phyloP scores from a whole-genome alignment of 768 basidiomycete genomes.

The Trametes cubensis region DNA sequence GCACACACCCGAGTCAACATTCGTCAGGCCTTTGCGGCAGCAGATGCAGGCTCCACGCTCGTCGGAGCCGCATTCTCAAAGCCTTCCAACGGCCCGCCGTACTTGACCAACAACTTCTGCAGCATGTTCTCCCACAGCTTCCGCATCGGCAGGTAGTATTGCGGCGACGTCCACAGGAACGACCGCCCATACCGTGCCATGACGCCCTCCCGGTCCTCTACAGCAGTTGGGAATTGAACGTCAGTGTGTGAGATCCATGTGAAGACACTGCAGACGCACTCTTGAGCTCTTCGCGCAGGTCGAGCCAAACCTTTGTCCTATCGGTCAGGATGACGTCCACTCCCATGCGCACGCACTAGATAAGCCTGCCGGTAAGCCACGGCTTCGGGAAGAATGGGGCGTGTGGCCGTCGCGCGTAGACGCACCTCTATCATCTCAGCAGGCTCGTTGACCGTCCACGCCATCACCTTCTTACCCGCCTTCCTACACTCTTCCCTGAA shows the following conservation, averaged over 20 bases:
- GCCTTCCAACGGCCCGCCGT: slow-evolving; percentile 17
- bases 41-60: slow-evolving; percentile 1
- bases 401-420: slow-evolving; percentile 6
- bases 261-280: slow-evolving; percentile 41
- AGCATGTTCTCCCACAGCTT: slow-evolving; percentile 10
- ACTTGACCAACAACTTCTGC: slow-evolving; percentile 5
- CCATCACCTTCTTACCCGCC: slow-evolving; percentile 83
- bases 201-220: slow-evolving; percentile 66
- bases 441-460: slow-evolving; percentile 93
- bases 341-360: slow-evolving; percentile 71
- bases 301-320: slow-evolving; percentile 67
- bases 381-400: neutral
- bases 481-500: slow-evolving; percentile 77
- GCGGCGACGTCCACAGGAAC: slow-evolving; percentile 70
- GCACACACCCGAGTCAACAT: neutral
- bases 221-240: neutral
- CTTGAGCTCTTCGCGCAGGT: slow-evolving; percentile 58
- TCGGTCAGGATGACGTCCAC: slow-evolving; percentile 81
- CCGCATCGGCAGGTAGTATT: slow-evolving; percentile 54
- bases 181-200: slow-evolving; percentile 52
- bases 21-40: slow-evolving; percentile 14
- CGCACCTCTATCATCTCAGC: slow-evolving; percentile 87
- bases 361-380: neutral
- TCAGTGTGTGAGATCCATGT: no score
- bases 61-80: neutral